Evolutionary conservation across 257 asterid genomes (phyloP).

Genomic region (Ilex asprella): DNA sequence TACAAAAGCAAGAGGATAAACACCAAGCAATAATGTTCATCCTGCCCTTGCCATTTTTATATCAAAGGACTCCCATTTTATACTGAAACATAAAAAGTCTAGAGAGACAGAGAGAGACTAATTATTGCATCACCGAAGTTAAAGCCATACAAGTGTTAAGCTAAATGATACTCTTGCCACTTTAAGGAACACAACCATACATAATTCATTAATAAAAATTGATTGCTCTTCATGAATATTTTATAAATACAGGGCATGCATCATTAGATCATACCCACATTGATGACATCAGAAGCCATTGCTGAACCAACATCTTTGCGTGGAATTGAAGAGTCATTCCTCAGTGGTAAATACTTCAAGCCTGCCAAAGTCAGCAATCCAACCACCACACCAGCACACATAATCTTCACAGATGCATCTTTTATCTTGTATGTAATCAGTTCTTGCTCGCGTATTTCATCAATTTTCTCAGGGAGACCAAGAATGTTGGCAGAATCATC

Average conservation of each 20-base stretch:
- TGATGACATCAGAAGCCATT: slow-evolving; percentile 57
- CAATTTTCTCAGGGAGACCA: slow-evolving; percentile 30
- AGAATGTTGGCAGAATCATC: slow-evolving; percentile 24
- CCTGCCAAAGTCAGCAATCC: slow-evolving; percentile 71
- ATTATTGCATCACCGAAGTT: no score
- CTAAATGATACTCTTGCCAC: no score
- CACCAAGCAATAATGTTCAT: no score
- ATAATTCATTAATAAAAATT: no score
- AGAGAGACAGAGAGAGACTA: neutral
- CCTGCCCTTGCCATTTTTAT: no score
- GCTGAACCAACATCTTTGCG: slow-evolving; percentile 35
- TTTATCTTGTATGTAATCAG: slow-evolving; percentile 53
- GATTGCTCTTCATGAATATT: neutral
- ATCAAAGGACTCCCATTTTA: no score
- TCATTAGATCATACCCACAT: slow-evolving; percentile 60
- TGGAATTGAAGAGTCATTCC: slow-evolving; percentile 33
- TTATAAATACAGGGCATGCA: slow-evolving; percentile 7
- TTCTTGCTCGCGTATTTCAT: slow-evolving; percentile 46
- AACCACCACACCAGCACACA: slow-evolving; percentile 83
- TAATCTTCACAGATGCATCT: slow-evolving; percentile 65
- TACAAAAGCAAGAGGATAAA: no score
- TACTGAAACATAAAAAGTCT: slow-evolving; percentile 3
- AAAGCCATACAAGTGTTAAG: no score
- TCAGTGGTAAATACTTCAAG: slow-evolving; percentile 49
- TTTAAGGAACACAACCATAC: no score